Conservation (phyloP, 2,329 filamentous ascomycete species). For the Emergomyces africanus region DNA sequence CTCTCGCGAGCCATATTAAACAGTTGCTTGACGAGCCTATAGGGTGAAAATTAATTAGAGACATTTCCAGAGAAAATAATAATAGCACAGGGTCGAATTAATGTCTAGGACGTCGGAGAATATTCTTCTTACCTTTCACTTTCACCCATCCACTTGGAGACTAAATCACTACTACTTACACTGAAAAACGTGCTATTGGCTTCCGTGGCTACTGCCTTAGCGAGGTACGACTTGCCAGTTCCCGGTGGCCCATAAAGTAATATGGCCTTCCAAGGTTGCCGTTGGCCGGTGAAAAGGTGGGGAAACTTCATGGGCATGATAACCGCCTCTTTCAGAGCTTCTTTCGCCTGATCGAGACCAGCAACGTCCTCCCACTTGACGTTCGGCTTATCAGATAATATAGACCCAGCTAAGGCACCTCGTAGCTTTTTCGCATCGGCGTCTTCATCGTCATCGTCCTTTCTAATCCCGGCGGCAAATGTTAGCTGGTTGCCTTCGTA, state of each 20-base stretch:
- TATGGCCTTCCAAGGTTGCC: conserved; percentile 97
- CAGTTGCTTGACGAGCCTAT: conserved; percentile 81
- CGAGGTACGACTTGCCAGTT: conserved; percentile 94
- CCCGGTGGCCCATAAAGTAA: conserved; percentile 90
- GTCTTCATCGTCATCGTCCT: conserved; percentile 58
- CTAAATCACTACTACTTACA: conserved; percentile 90
- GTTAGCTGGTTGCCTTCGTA: conserved; percentile 3
- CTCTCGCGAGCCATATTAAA: conserved; percentile 98
- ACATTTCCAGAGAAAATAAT: not conserved
- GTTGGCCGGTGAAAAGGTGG: conserved; percentile 87
- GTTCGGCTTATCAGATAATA: conserved; percentile 89
- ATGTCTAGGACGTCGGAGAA: not conserved
- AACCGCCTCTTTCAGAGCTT: conserved; percentile 94
- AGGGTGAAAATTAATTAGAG: not conserved
- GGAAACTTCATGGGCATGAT: conserved; percentile 98
- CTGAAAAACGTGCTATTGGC: conserved; percentile 99
- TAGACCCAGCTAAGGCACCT: conserved; percentile 80
- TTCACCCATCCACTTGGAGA: conserved; percentile 99
- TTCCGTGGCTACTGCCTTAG: conserved; percentile 94
- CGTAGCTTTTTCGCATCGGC: conserved; percentile 92
- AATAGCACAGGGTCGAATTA: not conserved
- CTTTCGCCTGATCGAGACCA: conserved; percentile 84
- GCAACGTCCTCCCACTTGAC: conserved; percentile 98
- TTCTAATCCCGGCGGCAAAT: conserved; percentile 15
- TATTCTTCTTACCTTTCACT: conserved; percentile 61